Conservation (phyloP, 768 basidiomycete genomes). For the Krasilnikovozyma curviuscula region DNA sequence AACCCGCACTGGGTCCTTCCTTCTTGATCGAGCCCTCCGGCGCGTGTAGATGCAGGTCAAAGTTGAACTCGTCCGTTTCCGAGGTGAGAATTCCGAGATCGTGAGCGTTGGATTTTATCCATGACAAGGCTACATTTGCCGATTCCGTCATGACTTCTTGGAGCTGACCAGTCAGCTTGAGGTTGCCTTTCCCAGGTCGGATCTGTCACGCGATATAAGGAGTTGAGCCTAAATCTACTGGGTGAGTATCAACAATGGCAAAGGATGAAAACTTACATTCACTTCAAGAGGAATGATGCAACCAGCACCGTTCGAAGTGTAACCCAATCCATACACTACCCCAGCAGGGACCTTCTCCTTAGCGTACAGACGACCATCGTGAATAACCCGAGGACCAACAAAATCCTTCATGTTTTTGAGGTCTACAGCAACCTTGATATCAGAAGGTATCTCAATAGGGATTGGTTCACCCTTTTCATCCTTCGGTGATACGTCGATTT, state of each 20-base stretch:
- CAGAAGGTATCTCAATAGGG: not conserved
- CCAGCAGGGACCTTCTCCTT: slow-evolving; percentile 88
- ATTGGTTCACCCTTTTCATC: slow-evolving; percentile 10
- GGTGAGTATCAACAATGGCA: not conserved
- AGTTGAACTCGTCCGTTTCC: slow-evolving; percentile 56
- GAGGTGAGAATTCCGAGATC: slow-evolving; percentile 66
- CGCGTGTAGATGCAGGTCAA: slow-evolving; percentile 92
- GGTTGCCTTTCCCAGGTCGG: slow-evolving; percentile 86
- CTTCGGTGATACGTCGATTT: slow-evolving; percentile 14
- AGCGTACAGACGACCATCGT: slow-evolving; percentile 60
- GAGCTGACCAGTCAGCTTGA: slow-evolving; percentile 89
- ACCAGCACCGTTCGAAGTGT: slow-evolving; percentile 87
- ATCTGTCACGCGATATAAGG: slow-evolving; percentile 33
- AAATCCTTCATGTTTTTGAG: slow-evolving; percentile 82
- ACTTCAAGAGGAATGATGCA: slow-evolving; percentile 96
- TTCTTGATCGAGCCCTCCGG: slow-evolving; percentile 52
- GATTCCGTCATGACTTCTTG: slow-evolving; percentile 95
- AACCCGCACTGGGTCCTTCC: slow-evolving; percentile 92
- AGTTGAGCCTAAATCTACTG: no score
- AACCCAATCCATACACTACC: slow-evolving; percentile 85
- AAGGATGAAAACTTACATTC: slow-evolving; percentile 39
- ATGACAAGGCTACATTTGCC: slow-evolving; percentile 82
- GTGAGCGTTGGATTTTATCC: slow-evolving; percentile 78
- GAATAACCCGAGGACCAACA: slow-evolving; percentile 46
- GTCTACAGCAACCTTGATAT: slow-evolving; percentile 1